Evolutionary conservation across 2,329 filamentous ascomycete genomes (phyloP), one percentile per base, ranked within the genome.

Genomic region (Ramularia endophylla): DNA sequence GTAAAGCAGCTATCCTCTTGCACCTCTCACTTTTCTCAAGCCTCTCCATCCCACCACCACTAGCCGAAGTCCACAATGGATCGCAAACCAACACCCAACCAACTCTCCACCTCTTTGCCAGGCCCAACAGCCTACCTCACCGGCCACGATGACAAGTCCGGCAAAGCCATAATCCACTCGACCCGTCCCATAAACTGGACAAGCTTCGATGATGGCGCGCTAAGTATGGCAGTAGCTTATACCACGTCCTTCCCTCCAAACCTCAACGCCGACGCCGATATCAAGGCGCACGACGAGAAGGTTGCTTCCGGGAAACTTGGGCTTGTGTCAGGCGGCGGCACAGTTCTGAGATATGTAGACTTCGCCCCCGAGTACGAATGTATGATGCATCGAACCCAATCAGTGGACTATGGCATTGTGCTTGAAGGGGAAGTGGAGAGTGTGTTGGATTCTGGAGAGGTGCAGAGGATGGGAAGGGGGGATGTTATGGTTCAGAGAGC

Each of bases 221-320:
- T 72, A 25, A 63, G 61, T 12, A 76, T 76, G 57, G 63, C 63
- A 13, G 68, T 76, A 19, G 67, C 65, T 44, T 78, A 74, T 61
- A 71, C 72, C 3, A 72, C 75, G 9, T 63, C 65, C 38, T 71
- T 70, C 38, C 73, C 74, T 1, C 65, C 70, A 20, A 55, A 69
- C 36, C 61, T 78, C 40, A 64, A 66, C 50, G 51, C 59, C 17
- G 65, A 73, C 44, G 53, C 62, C 41, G 74, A 79, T 53, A 61
- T 78, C 16, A 50, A 57, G 7, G 59, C 63, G 7, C 75, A 77
- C 56, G 57, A 65, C 20, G 47, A 54, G 27, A 69, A 68, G 46
- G 60, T 75, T 29, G 50, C 53, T 3, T 49, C 48, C 11, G 57
- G 59, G 16, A 64, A 70, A 1, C 72, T 75, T 0, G 74, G 74